A percentile compares a stretch with the other conserved stretches of the same genome.
phyloP scores from a whole-genome alignment of 108 stramenopile genomes.

The Cylindrotheca closterium region DNA sequence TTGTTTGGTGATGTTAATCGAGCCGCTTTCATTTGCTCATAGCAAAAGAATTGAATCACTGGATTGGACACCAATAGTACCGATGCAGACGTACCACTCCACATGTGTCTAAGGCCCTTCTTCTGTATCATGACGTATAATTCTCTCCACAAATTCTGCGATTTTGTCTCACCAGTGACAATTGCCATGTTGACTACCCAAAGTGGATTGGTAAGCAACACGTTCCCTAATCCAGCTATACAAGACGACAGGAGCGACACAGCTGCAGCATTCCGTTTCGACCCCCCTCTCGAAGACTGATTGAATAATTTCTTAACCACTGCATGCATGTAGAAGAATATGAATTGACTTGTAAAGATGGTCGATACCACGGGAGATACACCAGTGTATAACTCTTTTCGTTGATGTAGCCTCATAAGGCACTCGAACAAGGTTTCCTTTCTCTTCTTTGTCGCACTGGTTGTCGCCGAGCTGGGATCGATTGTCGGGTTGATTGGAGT shows the following conservation, averaged over 20 bases:
- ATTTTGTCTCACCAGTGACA: conserved; percentile 42
- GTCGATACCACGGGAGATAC: conserved; percentile 62
- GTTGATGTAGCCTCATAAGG: conserved; percentile 40
- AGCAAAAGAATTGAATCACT: conserved; percentile 88
- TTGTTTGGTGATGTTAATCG: conserved; percentile 3
- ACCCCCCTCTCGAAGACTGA: not conserved
- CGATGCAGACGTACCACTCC: conserved; percentile 78
- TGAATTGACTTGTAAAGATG: conserved; percentile 52
- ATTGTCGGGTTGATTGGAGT: too few species aligned
- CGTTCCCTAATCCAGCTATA: conserved; percentile 73
- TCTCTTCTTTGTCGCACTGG: not conserved
- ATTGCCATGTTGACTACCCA: conserved; percentile 84
- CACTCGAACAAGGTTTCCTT: conserved; percentile 29
- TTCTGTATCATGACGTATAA: conserved; percentile 33
- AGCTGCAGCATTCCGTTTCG: conserved; percentile 23
- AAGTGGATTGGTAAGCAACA: conserved; percentile 77
- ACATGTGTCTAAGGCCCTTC: conserved; percentile 51
- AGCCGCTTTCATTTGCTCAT: conserved; percentile 76
- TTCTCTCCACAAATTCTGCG: conserved; percentile 38
- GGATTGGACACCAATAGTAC: conserved; percentile 93
- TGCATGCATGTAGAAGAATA: conserved; percentile 73
- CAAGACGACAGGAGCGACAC: conserved; percentile 57
- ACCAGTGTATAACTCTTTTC: conserved; percentile 66
- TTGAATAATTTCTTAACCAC: conserved; percentile 40
- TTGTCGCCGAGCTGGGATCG: too few species aligned